Conservation (phyloP, 1,284 basidiomycete species). For the Pterulicium gracile region DNA sequence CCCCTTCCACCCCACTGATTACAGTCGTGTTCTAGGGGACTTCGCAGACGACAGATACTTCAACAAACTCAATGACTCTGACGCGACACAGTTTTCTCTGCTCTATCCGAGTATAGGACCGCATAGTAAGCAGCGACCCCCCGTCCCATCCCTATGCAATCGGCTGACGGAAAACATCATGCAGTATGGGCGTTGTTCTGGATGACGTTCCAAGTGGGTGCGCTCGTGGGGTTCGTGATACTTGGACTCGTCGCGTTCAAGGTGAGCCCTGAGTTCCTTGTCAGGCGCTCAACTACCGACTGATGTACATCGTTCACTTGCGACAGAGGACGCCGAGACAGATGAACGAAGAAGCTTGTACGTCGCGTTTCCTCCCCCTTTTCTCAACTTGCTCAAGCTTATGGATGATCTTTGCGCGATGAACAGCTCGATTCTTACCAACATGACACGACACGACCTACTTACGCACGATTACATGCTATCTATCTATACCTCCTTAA, state of each 20-base stretch:
- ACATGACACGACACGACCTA: too few species aligned
- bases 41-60: conserved; percentile 79
- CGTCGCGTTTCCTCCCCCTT: conserved; percentile 13
- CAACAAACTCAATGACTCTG: conserved; percentile 76
- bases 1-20: neutral
- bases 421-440: too few species aligned
- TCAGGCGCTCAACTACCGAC: too few species aligned
- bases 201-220: conserved; percentile 60
- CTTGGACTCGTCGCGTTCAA: conserved; percentile 70
- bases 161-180: too few species aligned
- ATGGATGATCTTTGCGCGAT: too few species aligned
- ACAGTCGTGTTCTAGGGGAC: conserved; percentile 47
- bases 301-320: too few species aligned
- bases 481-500: too few species aligned
- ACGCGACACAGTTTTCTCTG: conserved; percentile 67
- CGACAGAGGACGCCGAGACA: conserved; percentile 37
- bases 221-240: conserved; percentile 59
- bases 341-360: conserved; percentile 51
- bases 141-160: conserved; percentile 3
- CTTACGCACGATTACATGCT: too few species aligned
- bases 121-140: conserved; percentile 37
- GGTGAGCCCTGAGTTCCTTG: conserved; percentile 26
- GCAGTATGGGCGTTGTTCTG: conserved; percentile 68
- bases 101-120: conserved; percentile 56
- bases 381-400: conserved; percentile 4